phyloP scores from a whole-genome alignment of 2,329 filamentous ascomycete species.

The Phaeosphaeriaceae sp. region DNA sequence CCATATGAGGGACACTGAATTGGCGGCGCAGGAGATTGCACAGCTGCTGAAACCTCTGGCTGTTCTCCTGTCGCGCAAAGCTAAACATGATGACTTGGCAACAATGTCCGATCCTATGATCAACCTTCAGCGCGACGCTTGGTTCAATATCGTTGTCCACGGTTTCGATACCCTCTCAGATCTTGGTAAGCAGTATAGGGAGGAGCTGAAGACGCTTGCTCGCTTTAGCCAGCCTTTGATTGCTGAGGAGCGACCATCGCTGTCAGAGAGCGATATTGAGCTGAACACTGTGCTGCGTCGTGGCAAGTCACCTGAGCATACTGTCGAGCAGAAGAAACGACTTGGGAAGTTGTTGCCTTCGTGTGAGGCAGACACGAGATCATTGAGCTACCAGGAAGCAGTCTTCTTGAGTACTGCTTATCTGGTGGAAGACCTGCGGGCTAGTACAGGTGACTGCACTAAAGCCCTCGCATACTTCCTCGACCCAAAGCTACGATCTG shows the following conservation, averaged over 20 bases:
- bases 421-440: constrained; percentile 86
- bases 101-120: constrained; percentile 61
- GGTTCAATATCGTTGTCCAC: constrained; percentile 98
- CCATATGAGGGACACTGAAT: constrained; percentile 78
- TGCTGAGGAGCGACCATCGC: constrained; percentile 85
- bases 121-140: constrained; percentile 83
- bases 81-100: constrained; percentile 66
- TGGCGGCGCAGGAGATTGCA: constrained; percentile 85
- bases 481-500: constrained; percentile 79
- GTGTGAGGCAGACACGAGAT: constrained; percentile 79
- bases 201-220: constrained; percentile 84
- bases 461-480: constrained; percentile 90
- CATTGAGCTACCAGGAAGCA: constrained; percentile 85
- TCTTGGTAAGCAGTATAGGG: constrained; percentile 74
- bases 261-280: constrained; percentile 95
- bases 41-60: constrained; percentile 90
- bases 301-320: constrained; percentile 81
- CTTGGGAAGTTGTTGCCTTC: constrained; percentile 77
- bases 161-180: constrained; percentile 81
- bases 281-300: constrained; percentile 91
- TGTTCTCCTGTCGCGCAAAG: constrained; percentile 72
- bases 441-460: constrained; percentile 86
- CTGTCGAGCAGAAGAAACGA: constrained; percentile 80
- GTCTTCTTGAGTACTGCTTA: constrained; percentile 93
- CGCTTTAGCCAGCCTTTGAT: constrained; percentile 87